phyloP scores from a whole-genome alignment of 768 basidiomycete species.

The Coprinopsis cinerea region DNA sequence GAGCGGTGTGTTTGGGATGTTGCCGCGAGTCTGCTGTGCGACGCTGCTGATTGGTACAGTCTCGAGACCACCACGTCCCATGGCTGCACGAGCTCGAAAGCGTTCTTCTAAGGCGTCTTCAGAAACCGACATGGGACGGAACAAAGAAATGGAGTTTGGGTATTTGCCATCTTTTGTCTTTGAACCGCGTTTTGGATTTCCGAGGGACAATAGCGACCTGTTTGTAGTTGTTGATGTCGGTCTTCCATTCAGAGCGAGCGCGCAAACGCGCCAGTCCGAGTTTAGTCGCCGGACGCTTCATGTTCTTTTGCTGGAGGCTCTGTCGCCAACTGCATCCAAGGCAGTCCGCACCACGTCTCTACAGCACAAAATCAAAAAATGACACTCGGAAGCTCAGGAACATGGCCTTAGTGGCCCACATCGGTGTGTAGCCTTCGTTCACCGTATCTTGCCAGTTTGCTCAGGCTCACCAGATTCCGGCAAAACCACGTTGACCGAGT shows the following conservation, averaged over 20 bases:
- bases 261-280: slow-evolving; percentile 3
- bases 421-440: slow-evolving; percentile 43
- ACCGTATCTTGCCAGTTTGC: background rate
- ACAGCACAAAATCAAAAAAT: slow-evolving; percentile 23
- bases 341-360: slow-evolving; percentile 15
- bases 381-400: slow-evolving; percentile 55
- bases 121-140: slow-evolving; percentile 26
- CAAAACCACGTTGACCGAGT: slow-evolving; percentile 86
- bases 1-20: slow-evolving; percentile 87
- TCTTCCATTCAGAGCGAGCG: background rate
- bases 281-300: background rate
- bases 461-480: slow-evolving; percentile 62
- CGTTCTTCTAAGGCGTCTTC: slow-evolving; percentile 35
- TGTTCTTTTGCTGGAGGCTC: slow-evolving; percentile 7
- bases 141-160: slow-evolving; percentile 10
- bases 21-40: slow-evolving; percentile 35
- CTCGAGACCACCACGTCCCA: slow-evolving; percentile 36
- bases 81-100: slow-evolving; percentile 34
- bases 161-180: background rate
- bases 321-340: slow-evolving; percentile 4
- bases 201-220: slow-evolving; percentile 6
- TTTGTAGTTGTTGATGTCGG: slow-evolving; percentile 11
- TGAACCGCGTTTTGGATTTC: background rate
- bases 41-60: slow-evolving; percentile 40
- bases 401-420: slow-evolving; percentile 86